Evolutionary conservation across 495 filamentous ascomycete genomes (phyloP), one percentile per base, ranked within the genome.

Genomic region (Lepidopterella palustris): DNA sequence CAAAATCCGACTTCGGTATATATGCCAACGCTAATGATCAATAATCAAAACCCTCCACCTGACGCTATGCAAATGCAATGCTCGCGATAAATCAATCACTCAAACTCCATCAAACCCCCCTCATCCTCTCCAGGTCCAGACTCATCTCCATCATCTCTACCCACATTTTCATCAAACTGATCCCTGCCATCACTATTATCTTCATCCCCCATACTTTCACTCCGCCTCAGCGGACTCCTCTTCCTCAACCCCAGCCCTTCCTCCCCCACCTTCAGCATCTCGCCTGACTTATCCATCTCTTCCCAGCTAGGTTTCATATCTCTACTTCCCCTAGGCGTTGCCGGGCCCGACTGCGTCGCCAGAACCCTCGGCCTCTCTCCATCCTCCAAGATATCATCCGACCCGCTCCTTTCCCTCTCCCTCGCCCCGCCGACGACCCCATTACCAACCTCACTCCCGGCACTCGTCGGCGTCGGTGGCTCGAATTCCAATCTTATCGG

Each of bases 391-490:
- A 57, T 53, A 27, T 45, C 59, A 40, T 66, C 64, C 60, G 51
- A 62, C 20, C 49, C 63, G 1, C 42, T 20, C 20, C 47, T 20
- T 11, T 58, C 13, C 5, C 60, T 35, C 25, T 53, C 58, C 15
- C 63, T 32, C 27, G 47, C 51, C 13, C 8, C 39, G 57, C 47
- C 25, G 13, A 2, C 1, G 11, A 3, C 25, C 23, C 47, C 25
- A 11, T n/a, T 35, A 47, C 15, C 27, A 0, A 10, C 51, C 23
- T 11, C 45, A 55, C 28, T 32, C 23, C 13, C 15, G 13, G 47
- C 39, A 42, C 39, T 42, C 39, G 69, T 70, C 4, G 77, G 79
- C 20, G 79, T 83, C 21, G 77, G 78, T 15, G 80, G 80, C 18
- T 73, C 65, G 63, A 77, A 79, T 2, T 71, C 70, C 35, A 74